Conservation (phyloP, 768 basidiomycete species). For the Mycena floridula region DNA sequence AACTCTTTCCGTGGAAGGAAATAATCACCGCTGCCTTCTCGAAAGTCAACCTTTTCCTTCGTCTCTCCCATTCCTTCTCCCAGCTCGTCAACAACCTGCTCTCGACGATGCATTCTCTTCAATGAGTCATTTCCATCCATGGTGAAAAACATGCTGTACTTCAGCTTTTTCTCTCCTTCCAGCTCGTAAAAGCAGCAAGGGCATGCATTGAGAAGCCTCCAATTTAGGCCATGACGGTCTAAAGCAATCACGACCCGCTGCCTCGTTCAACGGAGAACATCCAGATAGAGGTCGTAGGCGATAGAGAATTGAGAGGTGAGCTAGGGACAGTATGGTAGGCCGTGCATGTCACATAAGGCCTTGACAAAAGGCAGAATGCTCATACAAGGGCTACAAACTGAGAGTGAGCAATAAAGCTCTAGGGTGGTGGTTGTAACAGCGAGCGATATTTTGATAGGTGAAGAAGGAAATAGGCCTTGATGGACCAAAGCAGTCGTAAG, state of each 20-base stretch:
- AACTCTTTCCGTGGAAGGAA: conserved; percentile 6
- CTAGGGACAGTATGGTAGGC: too few species aligned
- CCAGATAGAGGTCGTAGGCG: conserved; percentile 10
- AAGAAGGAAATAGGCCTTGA: not conserved
- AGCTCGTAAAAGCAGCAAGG: conserved; percentile 9
- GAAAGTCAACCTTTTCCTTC: conserved; percentile 1
- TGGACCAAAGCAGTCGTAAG: not conserved
- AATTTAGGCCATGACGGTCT: conserved; percentile 6
- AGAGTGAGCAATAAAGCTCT: not conserved
- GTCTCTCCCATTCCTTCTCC: not conserved
- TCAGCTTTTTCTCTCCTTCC: conserved; percentile 2
- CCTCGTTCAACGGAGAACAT: not conserved
- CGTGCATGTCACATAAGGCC: not conserved
- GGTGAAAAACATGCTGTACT: not conserved
- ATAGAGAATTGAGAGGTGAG: conserved; percentile 3
- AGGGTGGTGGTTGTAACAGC: too few species aligned
- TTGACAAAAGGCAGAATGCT: not conserved
- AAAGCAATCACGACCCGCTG: conserved; percentile 1
- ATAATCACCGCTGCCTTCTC: conserved; percentile 2
- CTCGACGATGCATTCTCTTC: conserved; percentile 1
- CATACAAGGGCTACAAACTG: not conserved
- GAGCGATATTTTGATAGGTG: not conserved
- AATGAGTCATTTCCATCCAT: conserved; percentile 2
- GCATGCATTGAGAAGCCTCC: conserved; percentile 10
- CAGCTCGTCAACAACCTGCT: conserved; percentile 2